phyloP scores from a whole-genome alignment of 139 green algal species.

The Astrephomene gubernaculifera region DNA sequence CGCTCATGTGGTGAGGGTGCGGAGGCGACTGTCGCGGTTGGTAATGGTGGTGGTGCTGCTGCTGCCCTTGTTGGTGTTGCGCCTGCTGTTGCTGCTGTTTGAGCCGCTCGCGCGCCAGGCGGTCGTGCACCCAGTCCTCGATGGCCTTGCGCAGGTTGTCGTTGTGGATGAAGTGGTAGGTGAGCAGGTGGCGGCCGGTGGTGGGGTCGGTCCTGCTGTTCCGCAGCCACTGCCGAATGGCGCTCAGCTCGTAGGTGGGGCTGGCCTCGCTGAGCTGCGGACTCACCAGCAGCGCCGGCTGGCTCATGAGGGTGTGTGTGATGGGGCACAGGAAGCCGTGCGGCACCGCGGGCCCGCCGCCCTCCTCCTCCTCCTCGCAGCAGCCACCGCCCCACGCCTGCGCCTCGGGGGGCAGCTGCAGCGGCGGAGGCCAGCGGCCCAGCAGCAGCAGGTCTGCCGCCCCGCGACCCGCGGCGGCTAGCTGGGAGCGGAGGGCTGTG shows the following conservation, averaged over 20 bases:
- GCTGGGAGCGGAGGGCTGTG: slow-evolving; percentile 21
- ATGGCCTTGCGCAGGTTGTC: slow-evolving; percentile 45
- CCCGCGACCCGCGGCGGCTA: slow-evolving; percentile 34
- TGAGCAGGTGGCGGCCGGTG: slow-evolving; percentile 25
- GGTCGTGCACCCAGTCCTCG: slow-evolving; percentile 23
- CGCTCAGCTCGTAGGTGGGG: slow-evolving; percentile 41
- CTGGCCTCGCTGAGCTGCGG: slow-evolving; percentile 34
- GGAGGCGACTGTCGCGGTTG: too few relatives aligned
- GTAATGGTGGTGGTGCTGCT: too few relatives aligned
- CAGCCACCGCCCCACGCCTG: too few relatives aligned
- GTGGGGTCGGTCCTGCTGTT: slow-evolving; percentile 41
- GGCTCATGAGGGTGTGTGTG: slow-evolving; percentile 36
- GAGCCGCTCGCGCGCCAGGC: background rate
- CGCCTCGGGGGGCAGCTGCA: slow-evolving; percentile 32
- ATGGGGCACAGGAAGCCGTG: slow-evolving; percentile 48
- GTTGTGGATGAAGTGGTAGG: slow-evolving; percentile 47
- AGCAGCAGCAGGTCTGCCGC: slow-evolving; percentile 37
- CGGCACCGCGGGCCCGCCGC: too few relatives aligned
- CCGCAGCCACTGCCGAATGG: slow-evolving; percentile 30
- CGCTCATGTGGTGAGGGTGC: too few relatives aligned
- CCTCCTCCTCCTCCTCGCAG: too few relatives aligned
- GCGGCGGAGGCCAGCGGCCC: slow-evolving; percentile 41
- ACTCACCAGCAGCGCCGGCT: slow-evolving; percentile 44
- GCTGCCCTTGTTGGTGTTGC: slow-evolving; percentile 2
- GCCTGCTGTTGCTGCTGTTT: slow-evolving; percentile 4